These are phyloP conservation scores for Boletellus sp. DNA, from an alignment of 768 basidiomycete species.

Conservation along the genomic window DNA sequence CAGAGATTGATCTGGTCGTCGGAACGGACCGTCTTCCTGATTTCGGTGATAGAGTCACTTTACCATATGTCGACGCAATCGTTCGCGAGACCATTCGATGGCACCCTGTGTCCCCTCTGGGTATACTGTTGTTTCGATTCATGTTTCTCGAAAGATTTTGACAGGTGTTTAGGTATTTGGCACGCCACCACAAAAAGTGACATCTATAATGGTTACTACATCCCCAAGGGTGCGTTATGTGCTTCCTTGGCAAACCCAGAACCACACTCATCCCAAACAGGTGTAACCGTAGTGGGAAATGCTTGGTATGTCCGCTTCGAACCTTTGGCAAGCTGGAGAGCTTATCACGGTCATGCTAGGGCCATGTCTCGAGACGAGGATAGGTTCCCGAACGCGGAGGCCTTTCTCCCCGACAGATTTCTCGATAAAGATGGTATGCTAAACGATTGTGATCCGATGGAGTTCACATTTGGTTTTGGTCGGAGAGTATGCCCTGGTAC, in stretches of 20 bases:
- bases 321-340: too few species aligned
- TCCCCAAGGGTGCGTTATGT: slow-evolving; percentile 26
- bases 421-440: slow-evolving; percentile 7
- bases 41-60: slow-evolving; percentile 15
- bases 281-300: slow-evolving; percentile 10
- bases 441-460: slow-evolving; percentile 3
- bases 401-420: slow-evolving; percentile 9
- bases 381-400: slow-evolving; percentile 9
- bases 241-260: neutral
- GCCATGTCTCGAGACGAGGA: slow-evolving; percentile 9
- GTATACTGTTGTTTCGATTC: neutral
- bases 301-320: slow-evolving; percentile 2
- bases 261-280: neutral
- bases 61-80: slow-evolving; percentile 4
- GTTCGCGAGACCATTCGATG: slow-evolving; percentile 4
- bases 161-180: neutral
- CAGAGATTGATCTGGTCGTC: slow-evolving; percentile 25
- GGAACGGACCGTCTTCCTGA: slow-evolving; percentile 21
- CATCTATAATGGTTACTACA: slow-evolving; percentile 28
- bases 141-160: neutral
- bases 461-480: slow-evolving; percentile 16
- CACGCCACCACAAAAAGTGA: slow-evolving; percentile 25
- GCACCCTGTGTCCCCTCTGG: neutral
- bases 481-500: slow-evolving; percentile 5
- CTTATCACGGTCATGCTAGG: neutral